Evolutionary conservation across 805 yeast genomes (phyloP), one percentile per base, ranked within the genome.

Genomic region (Kodamaea hsintzibuensis): DNA sequence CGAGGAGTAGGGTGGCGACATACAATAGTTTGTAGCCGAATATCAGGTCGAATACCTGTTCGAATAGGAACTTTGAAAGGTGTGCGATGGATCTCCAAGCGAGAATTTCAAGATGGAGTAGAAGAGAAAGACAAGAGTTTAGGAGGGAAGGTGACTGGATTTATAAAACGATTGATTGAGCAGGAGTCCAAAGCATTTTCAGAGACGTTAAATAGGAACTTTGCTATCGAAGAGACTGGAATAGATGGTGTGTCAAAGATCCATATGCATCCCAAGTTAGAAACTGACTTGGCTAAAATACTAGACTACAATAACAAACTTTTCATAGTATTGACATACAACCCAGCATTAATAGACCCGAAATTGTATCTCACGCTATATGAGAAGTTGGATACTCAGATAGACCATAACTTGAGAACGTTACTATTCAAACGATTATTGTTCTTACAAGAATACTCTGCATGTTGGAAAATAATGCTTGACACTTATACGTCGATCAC

Each of bases 291-390:
- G 22, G 54, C 56, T n/a, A 58, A 51, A 19, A 58, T 64, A 35
- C 49, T 70, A 10, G 78, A 73, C 54, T 59, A 56, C 44, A 61
- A 67, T 53, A 70, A 69, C 51, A 64, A 65, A 52, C 59, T 75
- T 17, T 57, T 62, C 19, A 55, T 65, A n/a, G 54, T 71, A 25
- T 60, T 73, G 38, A 62, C 71, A 2, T 68, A 64, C 56, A 68
- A 67, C 48, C 77, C 79, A 1, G 55, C 63, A 17, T 53, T 61
- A n/a, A 64, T 75, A 8, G 65, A 65, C 37, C 73, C 76, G 8
- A 53, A 60, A 17, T 55, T 66, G 22, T 66, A 73, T 49, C 42
- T 64, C 9, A 54, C 63, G 33, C 60, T 61, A 44, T 57, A 61
- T 49, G 53, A 59, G 10, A 48, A 55, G 18, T 33, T 61, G 30